Conservation (phyloP, 352 stramenopile genomes). For the Phytophthora ramorum region DNA sequence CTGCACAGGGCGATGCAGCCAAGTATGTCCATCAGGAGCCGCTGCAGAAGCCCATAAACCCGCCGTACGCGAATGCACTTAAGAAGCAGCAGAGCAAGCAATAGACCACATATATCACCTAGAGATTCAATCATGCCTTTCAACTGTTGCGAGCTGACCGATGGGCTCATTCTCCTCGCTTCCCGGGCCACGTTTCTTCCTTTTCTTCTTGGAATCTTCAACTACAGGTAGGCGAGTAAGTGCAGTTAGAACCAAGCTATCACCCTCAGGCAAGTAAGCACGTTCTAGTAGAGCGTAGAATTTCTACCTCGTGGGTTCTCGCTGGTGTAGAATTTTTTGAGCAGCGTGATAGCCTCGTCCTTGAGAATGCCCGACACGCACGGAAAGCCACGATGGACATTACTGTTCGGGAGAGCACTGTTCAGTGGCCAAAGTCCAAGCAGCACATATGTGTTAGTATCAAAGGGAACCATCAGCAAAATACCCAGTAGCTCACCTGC, state of each 20-base stretch:
- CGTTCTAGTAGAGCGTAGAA: background rate
- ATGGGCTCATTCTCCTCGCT: constrained; percentile 11
- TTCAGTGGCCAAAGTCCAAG: background rate
- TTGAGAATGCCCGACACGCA: constrained; percentile 81
- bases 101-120: constrained; percentile 27
- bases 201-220: constrained; percentile 82
- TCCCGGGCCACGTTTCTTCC: constrained; percentile 51
- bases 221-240: constrained; percentile 37
- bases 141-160: background rate
- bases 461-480: background rate
- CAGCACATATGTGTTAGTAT: background rate
- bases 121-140: constrained; percentile 15
- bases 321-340: constrained; percentile 91
- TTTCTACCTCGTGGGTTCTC: constrained; percentile 87
- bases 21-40: constrained; percentile 79
- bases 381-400: constrained; percentile 64
- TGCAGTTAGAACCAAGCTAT: background rate
- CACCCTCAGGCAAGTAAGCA: too few relatives aligned
- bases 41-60: constrained; percentile 88
- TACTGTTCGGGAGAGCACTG: constrained; percentile 53
- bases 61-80: constrained; percentile 80
- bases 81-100: constrained; percentile 53
- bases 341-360: constrained; percentile 81
- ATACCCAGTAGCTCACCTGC: constrained; percentile 36
- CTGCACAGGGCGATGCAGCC: constrained; percentile 8